Evolutionary conservation across 495 filamentous ascomycete genomes (phyloP), one percentile per base, ranked within the genome.

Genomic region (Aspergillus bertholletiae): DNA sequence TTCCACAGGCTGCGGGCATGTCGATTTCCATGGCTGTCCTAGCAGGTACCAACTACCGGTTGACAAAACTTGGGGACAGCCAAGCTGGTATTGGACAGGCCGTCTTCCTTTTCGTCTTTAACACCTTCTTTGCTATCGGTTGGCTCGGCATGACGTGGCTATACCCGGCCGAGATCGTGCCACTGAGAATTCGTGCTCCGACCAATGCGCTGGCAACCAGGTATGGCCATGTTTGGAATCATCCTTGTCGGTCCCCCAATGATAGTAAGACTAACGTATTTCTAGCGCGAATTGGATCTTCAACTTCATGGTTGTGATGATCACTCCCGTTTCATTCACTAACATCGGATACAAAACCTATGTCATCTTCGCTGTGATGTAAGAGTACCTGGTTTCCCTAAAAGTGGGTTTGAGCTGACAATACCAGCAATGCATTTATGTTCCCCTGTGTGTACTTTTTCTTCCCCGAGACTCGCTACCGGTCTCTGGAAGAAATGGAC

Each of bases 101-200:
- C 76, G 75, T 84, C 8, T 86, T 90, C 62, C 68, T 88, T 30
- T 91, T 91, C 65, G 72, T 88, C 26, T 90, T 88, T 75, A 87
- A 86, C 64, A 86, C 85, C 0, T 89, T 89, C 74, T 91, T 90
- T 59, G 86, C 86, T 3, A 72, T 88, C 53, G 88, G 87, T 9
- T 90, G 87, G 87, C 76, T 89, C 15, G 87, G 86, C 32, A 89
- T 89, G 84, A 85, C 84, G 41, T 88, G 78, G 86, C 72, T 91
- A 17, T 91, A 90, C 62, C 82, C 84, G 1, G 88, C 85, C 51
- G 87, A 90, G 61, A 85, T 90, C 57, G 85, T 73, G 3, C 87
- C 86, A 11, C 71, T 90, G 28, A 79, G 83, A 24, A 89, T 88
- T 59, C 81, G 88, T 20, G 88, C 87, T 1, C 86, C 86, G 1